A percentile compares a stretch with the other conserved stretches of the same genome.
phyloP scores from a whole-genome alignment of 2,329 filamentous ascomycete species.

The Calonectria pseudoturangicola region DNA sequence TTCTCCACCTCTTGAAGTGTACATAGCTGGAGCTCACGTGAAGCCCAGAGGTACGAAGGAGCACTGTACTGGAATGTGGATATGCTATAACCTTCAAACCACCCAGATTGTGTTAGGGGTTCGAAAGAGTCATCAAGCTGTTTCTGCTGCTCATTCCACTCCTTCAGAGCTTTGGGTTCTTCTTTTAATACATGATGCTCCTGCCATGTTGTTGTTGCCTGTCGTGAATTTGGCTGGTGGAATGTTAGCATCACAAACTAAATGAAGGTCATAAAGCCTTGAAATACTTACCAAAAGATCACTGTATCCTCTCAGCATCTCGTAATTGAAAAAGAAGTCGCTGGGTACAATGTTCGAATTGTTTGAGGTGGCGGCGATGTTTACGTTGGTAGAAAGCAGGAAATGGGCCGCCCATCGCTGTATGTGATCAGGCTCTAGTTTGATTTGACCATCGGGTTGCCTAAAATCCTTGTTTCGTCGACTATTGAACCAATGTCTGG shows the following conservation, averaged over 20 bases:
- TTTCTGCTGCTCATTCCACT: background rate
- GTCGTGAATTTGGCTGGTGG: background rate
- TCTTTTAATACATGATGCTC: background rate
- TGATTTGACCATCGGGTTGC: background rate
- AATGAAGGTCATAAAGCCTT: too few relatives aligned
- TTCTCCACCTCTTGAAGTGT: slow-evolving; percentile 10
- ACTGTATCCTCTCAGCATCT: slow-evolving; percentile 14
- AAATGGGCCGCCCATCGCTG: slow-evolving; percentile 19
- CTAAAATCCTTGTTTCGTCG: slow-evolving; percentile 12
- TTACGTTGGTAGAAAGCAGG: slow-evolving; percentile 7
- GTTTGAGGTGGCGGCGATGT: background rate
- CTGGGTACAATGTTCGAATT: background rate
- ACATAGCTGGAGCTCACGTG: slow-evolving; percentile 9
- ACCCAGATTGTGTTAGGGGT: background rate
- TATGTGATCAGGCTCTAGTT: background rate
- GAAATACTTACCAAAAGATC: slow-evolving; percentile 2
- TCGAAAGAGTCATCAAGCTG: too few relatives aligned
- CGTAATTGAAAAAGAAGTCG: slow-evolving; percentile 23
- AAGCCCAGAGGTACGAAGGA: background rate
- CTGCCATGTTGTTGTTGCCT: background rate
- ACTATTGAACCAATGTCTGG: background rate
- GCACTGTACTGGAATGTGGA: background rate
- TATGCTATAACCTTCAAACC: background rate
- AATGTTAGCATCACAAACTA: background rate
- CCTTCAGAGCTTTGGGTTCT: background rate